Evolutionary conservation across 2,329 filamentous ascomycete species (phyloP).

Genomic region (Fusarium transvaalense): DNA sequence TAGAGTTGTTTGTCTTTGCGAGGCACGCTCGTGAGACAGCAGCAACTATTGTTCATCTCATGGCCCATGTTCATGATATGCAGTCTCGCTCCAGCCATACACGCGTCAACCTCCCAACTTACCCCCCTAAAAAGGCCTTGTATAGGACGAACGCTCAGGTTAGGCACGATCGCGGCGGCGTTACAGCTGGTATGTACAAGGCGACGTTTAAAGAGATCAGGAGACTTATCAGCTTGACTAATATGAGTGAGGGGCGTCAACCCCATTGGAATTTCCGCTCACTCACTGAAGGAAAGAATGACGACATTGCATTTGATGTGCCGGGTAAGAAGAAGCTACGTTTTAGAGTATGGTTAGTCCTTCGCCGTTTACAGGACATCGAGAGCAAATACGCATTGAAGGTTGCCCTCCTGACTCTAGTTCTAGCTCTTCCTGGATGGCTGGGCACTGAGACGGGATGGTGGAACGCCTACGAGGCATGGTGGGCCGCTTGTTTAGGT

Average conservation of each 20-base stretch:
- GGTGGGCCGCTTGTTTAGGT: slow-evolving; percentile 70
- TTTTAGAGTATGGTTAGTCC: slow-evolving; percentile 62
- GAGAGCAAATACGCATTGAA: slow-evolving; percentile 70
- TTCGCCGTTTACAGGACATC: slow-evolving; percentile 68
- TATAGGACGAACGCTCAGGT: slow-evolving; percentile 68
- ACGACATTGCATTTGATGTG: slow-evolving; percentile 47
- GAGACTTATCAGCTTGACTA: slow-evolving; percentile 59
- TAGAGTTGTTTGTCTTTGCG: slow-evolving; percentile 67
- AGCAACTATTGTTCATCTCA: slow-evolving; percentile 60
- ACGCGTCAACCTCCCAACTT: slow-evolving; percentile 63
- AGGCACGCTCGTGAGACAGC: slow-evolving; percentile 67
- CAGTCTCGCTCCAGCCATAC: slow-evolving; percentile 56
- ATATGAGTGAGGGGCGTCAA: slow-evolving; percentile 52
- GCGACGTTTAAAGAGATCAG: slow-evolving; percentile 60
- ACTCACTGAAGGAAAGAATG: slow-evolving; percentile 41
- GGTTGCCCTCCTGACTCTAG: slow-evolving; percentile 63
- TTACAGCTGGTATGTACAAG: slow-evolving; percentile 66
- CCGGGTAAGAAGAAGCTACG: slow-evolving; percentile 54
- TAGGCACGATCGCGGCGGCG: slow-evolving; percentile 69
- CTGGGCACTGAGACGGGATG: slow-evolving; percentile 58
- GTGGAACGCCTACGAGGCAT: slow-evolving; percentile 68
- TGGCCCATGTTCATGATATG: slow-evolving; percentile 63
- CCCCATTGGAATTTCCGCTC: slow-evolving; percentile 41
- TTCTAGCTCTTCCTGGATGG: slow-evolving; percentile 68
- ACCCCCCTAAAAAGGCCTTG: slow-evolving; percentile 65